Base-by-base conservation (phyloP, 352 stramenopile genomes). In the Globisporangium megalacanthum region DNA sequence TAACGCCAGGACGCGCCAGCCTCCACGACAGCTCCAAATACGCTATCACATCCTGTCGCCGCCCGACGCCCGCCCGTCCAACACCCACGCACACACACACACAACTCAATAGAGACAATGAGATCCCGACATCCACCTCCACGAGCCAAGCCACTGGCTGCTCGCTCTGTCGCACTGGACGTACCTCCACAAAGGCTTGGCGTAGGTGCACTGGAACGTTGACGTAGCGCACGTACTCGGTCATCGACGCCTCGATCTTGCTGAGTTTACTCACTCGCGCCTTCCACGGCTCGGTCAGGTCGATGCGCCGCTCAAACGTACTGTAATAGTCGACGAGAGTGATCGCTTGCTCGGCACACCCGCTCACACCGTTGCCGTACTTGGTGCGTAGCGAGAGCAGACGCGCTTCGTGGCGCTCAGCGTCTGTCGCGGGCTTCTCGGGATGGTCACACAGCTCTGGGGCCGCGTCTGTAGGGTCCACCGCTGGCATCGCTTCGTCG, bases 261-360 rank as follows among this genome's bases (percentile, higher is more conserved):
- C 87, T 60, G 46, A 81, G 51, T 50, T 92, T 92, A 49, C 61
- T 85, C 50, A 84, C 71, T 47, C 76, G 73, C 44, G 67, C 46
- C 61, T 86, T 86, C 85, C 85, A 94, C 19, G 66, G 66, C n/a
- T 92, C 80, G 47, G 63, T 70, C 39, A 92, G 47, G 42, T 89
- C 69, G 3, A 79, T 92, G 37, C 85, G 85, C 0, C 85, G 75
- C 54, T 83, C 75, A 47, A 92, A 94, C 20, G 81, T 66, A 31
- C 81, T 75, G 52, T 94, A 94, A 47, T 94, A 94, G 57, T 92
- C 83, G 13, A 94, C 72, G 44, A 94, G 69, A 20, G 76, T 83
- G 50, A 94, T 79, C 31, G 86, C 80, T 54, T 94, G 85, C 52
- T 90, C 85, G 0, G 73, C 69, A 52, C 85, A 94, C 11, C 69